Percentiles rank a stretch among this genome's conserved stretches.
Conservation (phyloP, 2,329 filamentous ascomycete species). For the Cercospora sp. region DNA sequence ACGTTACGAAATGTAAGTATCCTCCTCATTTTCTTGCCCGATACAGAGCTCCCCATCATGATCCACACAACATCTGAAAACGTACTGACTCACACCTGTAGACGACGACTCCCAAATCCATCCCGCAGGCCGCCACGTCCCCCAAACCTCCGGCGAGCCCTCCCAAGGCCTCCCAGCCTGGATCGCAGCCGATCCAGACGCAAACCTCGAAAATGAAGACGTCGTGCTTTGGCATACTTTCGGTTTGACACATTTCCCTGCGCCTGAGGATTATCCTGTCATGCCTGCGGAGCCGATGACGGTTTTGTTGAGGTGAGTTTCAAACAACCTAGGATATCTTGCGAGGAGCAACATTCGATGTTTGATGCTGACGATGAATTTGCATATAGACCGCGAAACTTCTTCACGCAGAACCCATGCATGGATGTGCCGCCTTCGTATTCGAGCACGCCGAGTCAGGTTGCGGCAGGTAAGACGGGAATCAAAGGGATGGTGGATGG, state of each 20-base stretch:
- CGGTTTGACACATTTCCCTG: conserved; percentile 83
- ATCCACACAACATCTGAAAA: too few relatives aligned
- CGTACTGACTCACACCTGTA: too few relatives aligned
- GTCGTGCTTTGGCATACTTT: conserved; percentile 94
- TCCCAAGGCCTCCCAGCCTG: conserved; percentile 71
- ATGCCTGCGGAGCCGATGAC: conserved; percentile 74
- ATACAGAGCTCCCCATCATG: too few relatives aligned
- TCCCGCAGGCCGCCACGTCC: conserved; percentile 82
- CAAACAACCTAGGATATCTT: too few relatives aligned
- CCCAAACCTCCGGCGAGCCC: conserved; percentile 80
- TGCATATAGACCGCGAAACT: conserved; percentile 69
- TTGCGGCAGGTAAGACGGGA: conserved; percentile 44
- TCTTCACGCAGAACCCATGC: conserved; percentile 77
- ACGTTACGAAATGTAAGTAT: conserved; percentile 91
- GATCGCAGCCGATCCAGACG: conserved; percentile 68
- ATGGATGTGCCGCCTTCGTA: conserved; percentile 79
- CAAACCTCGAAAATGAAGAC: conserved; percentile 75
- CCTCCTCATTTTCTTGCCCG: too few relatives aligned
- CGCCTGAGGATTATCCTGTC: conserved; percentile 86
- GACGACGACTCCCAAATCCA: conserved; percentile 76
- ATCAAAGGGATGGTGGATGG: conserved; percentile 51
- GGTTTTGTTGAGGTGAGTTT: conserved; percentile 45
- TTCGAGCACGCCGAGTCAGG: conserved; percentile 69
- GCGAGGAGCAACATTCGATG: too few relatives aligned
- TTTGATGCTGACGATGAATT: background rate